phyloP scores from a whole-genome alignment of 192 early-diverging fungal genomes.

The Diversispora epigaea region DNA sequence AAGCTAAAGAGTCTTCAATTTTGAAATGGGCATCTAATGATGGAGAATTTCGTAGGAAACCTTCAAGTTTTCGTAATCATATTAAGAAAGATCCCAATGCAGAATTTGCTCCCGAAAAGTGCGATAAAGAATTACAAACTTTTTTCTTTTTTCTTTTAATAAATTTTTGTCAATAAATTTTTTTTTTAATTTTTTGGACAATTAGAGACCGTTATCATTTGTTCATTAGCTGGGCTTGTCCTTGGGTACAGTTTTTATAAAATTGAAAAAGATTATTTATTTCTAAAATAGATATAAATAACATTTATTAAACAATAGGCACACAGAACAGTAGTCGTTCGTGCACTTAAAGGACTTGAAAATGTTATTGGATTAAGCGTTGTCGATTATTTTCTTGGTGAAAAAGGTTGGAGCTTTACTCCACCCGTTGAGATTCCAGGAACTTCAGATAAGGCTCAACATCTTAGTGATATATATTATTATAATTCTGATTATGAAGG shows the following conservation, averaged over 20 bases:
- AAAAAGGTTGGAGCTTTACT: constrained; percentile 81
- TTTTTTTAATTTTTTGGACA: neutral
- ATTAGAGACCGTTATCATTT: constrained; percentile 75
- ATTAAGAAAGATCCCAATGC: constrained; percentile 57
- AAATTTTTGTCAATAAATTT: neutral
- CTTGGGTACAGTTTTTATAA: constrained; percentile 46
- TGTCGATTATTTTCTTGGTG: constrained; percentile 78
- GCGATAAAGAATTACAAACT: constrained; percentile 22
- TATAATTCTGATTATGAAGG: constrained; percentile 72
- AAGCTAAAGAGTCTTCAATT: constrained; percentile 27
- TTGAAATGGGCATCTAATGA: constrained; percentile 67
- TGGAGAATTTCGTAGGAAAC: constrained; percentile 80
- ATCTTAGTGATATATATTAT: constrained; percentile 87
- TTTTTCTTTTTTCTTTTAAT: neutral
- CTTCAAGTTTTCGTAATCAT: constrained; percentile 66
- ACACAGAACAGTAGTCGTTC: constrained; percentile 83
- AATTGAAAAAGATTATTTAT: neutral
- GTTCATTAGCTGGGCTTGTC: constrained; percentile 68
- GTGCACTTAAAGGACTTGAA: constrained; percentile 88
- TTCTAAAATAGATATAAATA: neutral
- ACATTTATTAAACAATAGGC: constrained; percentile 55
- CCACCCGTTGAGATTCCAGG: constrained; percentile 72
- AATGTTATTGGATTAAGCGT: constrained; percentile 80
- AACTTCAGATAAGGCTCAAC: constrained; percentile 70
- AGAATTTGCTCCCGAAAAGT: constrained; percentile 72